Base-by-base conservation (phyloP, 495 filamentous ascomycete genomes). In the Letharia columbiana region DNA sequence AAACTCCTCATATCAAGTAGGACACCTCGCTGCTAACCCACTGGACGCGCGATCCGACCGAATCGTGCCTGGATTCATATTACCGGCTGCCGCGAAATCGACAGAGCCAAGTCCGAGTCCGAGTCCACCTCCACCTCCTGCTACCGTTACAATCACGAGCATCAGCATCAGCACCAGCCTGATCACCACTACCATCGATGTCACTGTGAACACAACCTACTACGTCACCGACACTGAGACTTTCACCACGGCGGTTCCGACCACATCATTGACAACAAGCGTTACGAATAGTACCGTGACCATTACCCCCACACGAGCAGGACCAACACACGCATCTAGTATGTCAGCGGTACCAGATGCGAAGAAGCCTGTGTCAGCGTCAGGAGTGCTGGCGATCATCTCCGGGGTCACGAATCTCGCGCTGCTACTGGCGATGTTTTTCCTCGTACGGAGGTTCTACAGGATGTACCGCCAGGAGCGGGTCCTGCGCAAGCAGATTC, bases 401-500 rank as follows among this genome's bases (percentile, higher is more conserved):
- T 57, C 54, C 0, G 54, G 54, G 33, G 13, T 57, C 3, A n/a
- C 8, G 31, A 57, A 57, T 37, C 5, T 57, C 15, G 31, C 17
- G 59, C 37, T 61, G n/a, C 39, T 61, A 11, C 4, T 61, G 3
- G 59, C 18, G 39, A 35, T 41, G 59, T 45, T 61, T 4, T 42
- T 41, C 12, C 28, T 44, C 5, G 59, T 61, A 20, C 20, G 59
- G 1, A 23, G 59, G 39, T 61, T 61, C 33, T 61, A 61, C 33
- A 23, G 39, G 23, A 61, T 61, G 59, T 61, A 61, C 17, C 39
- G 59, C 20, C 39, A 33, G 39, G 59, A 61, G 42, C 37, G 59
- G 1, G 59, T 61, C 15, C 42, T 61, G 59, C 20, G 59, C 39
- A 61, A 61, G 42, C 59, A 61, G 59, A 0, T 61, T 3, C 59